phyloP scores from a whole-genome alignment of 106 monocot species.

The Acanthochlamys bracteata region DNA sequence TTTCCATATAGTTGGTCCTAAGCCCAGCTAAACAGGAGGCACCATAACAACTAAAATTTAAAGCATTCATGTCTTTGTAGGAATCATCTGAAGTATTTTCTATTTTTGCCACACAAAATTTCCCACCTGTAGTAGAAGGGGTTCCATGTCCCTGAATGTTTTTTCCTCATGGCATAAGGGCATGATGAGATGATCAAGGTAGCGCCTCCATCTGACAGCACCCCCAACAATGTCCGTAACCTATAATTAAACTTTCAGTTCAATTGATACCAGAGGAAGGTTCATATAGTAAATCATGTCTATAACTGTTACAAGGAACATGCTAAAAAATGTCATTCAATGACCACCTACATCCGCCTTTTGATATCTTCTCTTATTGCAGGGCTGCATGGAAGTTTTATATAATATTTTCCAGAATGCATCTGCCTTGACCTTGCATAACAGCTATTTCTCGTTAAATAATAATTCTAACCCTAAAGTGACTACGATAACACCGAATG shows the following conservation, averaged over 20 bases:
- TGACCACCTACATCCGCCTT: neutral
- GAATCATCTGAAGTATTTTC: no score
- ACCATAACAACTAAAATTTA: no score
- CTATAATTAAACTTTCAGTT: slow-evolving; percentile 26
- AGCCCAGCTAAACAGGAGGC: no score
- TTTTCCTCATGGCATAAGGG: slow-evolving; percentile 67
- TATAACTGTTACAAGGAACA: neutral
- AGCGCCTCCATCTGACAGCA: slow-evolving; percentile 79
- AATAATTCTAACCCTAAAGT: no score
- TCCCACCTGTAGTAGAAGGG: slow-evolving; percentile 84
- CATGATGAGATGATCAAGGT: slow-evolving; percentile 88
- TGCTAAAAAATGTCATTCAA: neutral
- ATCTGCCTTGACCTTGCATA: neutral
- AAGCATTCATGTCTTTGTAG: no score
- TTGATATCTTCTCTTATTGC: neutral
- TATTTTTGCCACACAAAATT: no score
- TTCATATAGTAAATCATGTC: neutral
- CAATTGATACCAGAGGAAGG: neutral
- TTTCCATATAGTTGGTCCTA: no score
- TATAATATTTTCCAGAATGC: neutral
- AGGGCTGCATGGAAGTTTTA: neutral
- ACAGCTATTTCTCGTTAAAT: no score
- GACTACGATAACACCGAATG: no score
- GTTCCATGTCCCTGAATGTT: slow-evolving; percentile 83
- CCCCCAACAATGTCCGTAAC: slow-evolving; percentile 92